phyloP scores from a whole-genome alignment of 148 eudicot species.

The Camellia japonica region DNA sequence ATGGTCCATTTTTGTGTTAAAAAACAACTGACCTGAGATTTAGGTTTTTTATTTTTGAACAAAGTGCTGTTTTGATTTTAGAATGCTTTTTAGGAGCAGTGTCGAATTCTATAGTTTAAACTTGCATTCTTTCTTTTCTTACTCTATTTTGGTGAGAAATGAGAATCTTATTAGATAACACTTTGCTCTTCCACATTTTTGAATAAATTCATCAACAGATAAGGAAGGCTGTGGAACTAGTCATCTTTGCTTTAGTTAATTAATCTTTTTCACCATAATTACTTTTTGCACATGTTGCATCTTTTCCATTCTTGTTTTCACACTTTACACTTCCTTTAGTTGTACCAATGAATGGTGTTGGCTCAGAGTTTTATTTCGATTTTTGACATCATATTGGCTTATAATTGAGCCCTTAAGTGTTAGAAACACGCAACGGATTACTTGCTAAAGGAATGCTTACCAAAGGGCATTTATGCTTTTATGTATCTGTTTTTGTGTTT shows the following conservation, averaged over 20 bases:
- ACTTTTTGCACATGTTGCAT: not conserved
- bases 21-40: not conserved
- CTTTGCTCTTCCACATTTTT: not conserved
- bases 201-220: not conserved
- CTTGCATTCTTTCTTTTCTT: not conserved
- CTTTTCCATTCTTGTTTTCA: not conserved
- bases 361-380: not conserved
- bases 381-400: not conserved
- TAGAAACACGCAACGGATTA: no score
- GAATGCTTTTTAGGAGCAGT: not conserved
- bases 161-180: not conserved
- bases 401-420: not conserved
- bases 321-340: not conserved
- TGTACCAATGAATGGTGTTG: not conserved
- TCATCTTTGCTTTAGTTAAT: slow-evolving; percentile 5
- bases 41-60: not conserved
- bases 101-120: not conserved
- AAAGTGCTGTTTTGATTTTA: not conserved
- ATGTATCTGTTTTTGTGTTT: not conserved
- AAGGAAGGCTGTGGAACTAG: not conserved
- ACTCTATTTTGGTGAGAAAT: not conserved
- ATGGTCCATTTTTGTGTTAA: not conserved
- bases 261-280: not conserved
- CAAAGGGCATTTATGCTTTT: not conserved
- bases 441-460: no score